Evolutionary conservation across 1,284 basidiomycete species (phyloP), one percentile per base, ranked within the genome.

Genomic region (Boletus hoseneyae): DNA sequence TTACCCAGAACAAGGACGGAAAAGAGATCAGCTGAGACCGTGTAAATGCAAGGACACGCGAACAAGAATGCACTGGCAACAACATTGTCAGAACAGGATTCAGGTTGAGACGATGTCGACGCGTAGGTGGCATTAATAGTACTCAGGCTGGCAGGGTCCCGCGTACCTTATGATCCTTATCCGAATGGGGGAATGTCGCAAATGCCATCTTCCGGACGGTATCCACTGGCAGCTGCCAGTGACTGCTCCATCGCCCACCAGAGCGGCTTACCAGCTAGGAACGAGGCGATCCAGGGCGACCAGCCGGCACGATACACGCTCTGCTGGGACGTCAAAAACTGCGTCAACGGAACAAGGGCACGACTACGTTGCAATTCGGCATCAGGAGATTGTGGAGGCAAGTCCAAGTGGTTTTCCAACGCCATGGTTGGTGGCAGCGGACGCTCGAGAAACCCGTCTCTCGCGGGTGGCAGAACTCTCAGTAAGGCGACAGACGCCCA

Each of bases 161-260:
- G n/a, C n/a, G n/a, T n/a, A n/a, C n/a, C n/a, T n/a, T n/a, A n/a
- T n/a, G n/a, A n/a, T n/a, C n/a, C n/a, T n/a, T n/a, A n/a, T n/a
- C n/a, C n/a, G n/a, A n/a, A n/a, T n/a, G n/a, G n/a, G n/a, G n/a
- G n/a, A n/a, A n/a, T n/a, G n/a, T n/a, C n/a, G n/a, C n/a, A n/a
- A n/a, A n/a, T n/a, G n/a, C n/a, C n/a, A n/a, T n/a, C n/a, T n/a
- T n/a, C 5, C 76, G 78, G 11, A 87, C 82, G 1, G 93, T 73
- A 29, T 83, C 88, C n/a, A n/a, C n/a, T n/a, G n/a, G n/a, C n/a
- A n/a, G n/a, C n/a, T n/a, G n/a, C n/a, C n/a, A n/a, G n/a, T 30
- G 90, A 70, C 56, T 90, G 89, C 46, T 87, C 80, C 32, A 94
- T 75, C 3, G 85, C 85, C 90, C 90, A 94, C 85, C 87, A 93